Evolutionary conservation across 495 filamentous ascomycete genomes (phyloP).

Genomic region (Thozetella sp.): DNA sequence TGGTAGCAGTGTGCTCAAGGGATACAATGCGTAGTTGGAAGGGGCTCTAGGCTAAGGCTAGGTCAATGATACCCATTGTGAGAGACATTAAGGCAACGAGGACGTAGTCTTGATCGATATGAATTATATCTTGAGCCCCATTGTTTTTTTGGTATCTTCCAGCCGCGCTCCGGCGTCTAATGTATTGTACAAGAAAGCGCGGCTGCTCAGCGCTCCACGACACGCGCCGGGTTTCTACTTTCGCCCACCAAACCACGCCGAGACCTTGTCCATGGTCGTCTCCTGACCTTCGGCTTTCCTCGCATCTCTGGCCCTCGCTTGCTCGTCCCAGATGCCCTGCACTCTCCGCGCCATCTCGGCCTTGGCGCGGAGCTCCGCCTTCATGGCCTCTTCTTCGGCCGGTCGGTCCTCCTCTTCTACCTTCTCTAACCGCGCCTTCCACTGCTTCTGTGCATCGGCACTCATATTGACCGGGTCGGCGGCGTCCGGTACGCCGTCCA

Average conservation of each 20-base stretch:
- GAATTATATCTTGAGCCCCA: no score
- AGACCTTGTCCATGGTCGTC: slow-evolving; percentile 50
- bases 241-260: slow-evolving; percentile 9
- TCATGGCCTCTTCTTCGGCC: slow-evolving; percentile 65
- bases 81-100: no score
- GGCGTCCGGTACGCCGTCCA: slow-evolving; percentile 1
- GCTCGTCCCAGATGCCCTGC: slow-evolving; percentile 53
- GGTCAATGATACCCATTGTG: no score
- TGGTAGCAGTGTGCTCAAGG: no score
- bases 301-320: slow-evolving; percentile 57
- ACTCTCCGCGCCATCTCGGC: slow-evolving; percentile 55
- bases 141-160: no score
- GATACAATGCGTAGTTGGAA: no score
- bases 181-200: no score
- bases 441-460: slow-evolving; percentile 32
- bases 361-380: slow-evolving; percentile 60
- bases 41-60: no score
- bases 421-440: slow-evolving; percentile 57
- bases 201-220: no score
- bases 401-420: slow-evolving; percentile 64
- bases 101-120: no score
- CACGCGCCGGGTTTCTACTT: neutral
- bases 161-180: no score
- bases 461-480: slow-evolving; percentile 25
- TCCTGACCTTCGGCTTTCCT: slow-evolving; percentile 61